Percentiles rank a stretch among this genome's conserved stretches.
phyloP scores from a whole-genome alignment of 345 rosid species.

The Populus ilicifolia region DNA sequence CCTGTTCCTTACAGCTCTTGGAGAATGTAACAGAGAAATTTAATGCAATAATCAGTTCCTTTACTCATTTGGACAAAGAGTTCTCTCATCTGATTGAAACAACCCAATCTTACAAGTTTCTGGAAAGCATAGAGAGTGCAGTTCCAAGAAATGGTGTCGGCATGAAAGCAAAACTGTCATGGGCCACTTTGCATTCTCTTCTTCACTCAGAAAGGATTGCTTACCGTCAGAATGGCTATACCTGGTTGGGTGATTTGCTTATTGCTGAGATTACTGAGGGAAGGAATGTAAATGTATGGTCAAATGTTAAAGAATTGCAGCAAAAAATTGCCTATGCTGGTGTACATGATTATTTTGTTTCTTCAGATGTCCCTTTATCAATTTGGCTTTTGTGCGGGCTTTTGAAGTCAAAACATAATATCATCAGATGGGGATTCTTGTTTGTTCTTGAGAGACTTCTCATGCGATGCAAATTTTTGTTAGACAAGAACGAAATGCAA shows the following conservation, averaged over 20 bases:
- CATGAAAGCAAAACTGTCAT: conserved; percentile 58
- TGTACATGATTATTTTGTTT: conserved; percentile 49
- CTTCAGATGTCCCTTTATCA: conserved; percentile 77
- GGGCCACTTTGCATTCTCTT: conserved; percentile 94
- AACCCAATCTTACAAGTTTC: conserved; percentile 65
- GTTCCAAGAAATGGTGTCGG: conserved; percentile 39
- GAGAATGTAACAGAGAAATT: conserved; percentile 73
- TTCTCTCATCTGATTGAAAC: conserved; percentile 72
- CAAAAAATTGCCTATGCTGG: conserved; percentile 69
- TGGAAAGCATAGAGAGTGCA: conserved; percentile 49
- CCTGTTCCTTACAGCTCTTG: conserved; percentile 62
- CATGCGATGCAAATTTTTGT: conserved; percentile 82
- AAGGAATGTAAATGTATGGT: conserved; percentile 58
- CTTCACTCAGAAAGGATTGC: conserved; percentile 84
- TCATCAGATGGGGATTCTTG: conserved; percentile 83
- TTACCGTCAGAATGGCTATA: conserved; percentile 81
- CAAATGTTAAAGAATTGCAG: conserved; percentile 64
- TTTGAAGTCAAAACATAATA: conserved; percentile 72
- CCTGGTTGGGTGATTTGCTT: conserved; percentile 93
- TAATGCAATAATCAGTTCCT: conserved; percentile 72
- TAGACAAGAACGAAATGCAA: conserved; percentile 84
- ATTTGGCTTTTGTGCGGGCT: conserved; percentile 87
- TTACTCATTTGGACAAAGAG: conserved; percentile 85
- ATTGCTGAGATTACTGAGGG: conserved; percentile 82
- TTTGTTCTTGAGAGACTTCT: conserved; percentile 92